Percentiles rank a stretch among this genome's conserved stretches.
Evolutionary conservation across 805 yeast species (phyloP).

Genomic region (Isabelozyma heimii): DNA sequence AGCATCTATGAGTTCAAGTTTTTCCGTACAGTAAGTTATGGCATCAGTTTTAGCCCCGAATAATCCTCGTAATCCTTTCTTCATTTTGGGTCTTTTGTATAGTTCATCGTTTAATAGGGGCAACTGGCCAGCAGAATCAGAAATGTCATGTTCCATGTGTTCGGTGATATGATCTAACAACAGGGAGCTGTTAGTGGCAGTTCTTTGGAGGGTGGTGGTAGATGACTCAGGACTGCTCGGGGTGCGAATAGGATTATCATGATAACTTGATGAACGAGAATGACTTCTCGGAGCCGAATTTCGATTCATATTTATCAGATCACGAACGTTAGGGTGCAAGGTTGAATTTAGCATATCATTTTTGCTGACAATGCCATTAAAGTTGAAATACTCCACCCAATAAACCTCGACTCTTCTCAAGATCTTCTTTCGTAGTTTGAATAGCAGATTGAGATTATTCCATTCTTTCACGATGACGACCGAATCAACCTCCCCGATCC

Average conservation of each 20-base stretch:
- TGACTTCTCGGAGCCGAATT: not conserved
- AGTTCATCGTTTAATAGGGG: constrained; percentile 26
- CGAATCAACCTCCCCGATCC: constrained; percentile 76
- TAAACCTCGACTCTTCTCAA: constrained; percentile 60
- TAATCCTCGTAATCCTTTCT: constrained; percentile 58
- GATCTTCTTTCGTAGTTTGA: constrained; percentile 53
- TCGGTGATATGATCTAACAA: constrained; percentile 27
- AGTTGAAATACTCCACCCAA: constrained; percentile 66
- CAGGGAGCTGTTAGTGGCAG: constrained; percentile 7
- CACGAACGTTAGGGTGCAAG: constrained; percentile 28
- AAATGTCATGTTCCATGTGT: constrained; percentile 12
- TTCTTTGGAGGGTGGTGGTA: not conserved
- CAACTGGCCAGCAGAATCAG: constrained; percentile 10
- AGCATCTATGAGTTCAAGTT: constrained; percentile 65
- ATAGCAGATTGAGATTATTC: constrained; percentile 67
- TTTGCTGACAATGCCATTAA: constrained; percentile 26
- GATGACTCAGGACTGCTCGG: not conserved
- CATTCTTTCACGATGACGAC: constrained; percentile 86
- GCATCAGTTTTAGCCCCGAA: constrained; percentile 77
- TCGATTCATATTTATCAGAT: constrained; percentile 16
- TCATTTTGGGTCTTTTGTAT: constrained; percentile 48
- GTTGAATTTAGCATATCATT: constrained; percentile 25
- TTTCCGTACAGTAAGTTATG: constrained; percentile 69
- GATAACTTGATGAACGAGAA: not conserved
- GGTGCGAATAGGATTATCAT: not conserved